A percentile compares a stretch with the other conserved stretches of the same genome.
These are phyloP conservation scores for Umbellularia californica DNA, from an alignment of 164 flowering plant species.

Conservation along the genomic window DNA sequence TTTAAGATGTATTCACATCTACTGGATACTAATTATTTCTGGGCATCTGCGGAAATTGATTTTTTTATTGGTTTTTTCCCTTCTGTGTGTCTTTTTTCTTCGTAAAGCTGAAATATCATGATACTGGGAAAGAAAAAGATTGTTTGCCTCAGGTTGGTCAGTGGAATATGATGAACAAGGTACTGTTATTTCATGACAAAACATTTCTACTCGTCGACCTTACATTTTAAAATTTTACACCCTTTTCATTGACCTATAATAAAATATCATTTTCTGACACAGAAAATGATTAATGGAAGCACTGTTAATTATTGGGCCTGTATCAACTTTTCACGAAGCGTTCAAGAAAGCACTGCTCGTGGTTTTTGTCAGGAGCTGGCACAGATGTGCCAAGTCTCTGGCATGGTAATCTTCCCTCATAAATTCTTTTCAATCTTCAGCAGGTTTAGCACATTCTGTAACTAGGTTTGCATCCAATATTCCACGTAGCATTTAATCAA, in stretches of 20 bases:
- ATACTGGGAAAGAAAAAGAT: slow-evolving; percentile 56
- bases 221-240: neutral
- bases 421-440: neutral
- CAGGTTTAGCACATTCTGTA: neutral
- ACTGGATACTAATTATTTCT: neutral
- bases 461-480: neutral
- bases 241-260: neutral
- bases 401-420: slow-evolving; percentile 44
- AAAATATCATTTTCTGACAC: neutral
- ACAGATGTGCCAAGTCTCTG: slow-evolving; percentile 58
- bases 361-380: slow-evolving; percentile 56
- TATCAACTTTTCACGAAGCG: slow-evolving; percentile 54
- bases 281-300: slow-evolving; percentile 71
- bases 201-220: neutral
- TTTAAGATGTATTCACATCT: neutral
- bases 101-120: slow-evolving; percentile 57
- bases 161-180: slow-evolving; percentile 83
- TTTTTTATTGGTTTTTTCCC: neutral
- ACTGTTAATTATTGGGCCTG: slow-evolving; percentile 58
- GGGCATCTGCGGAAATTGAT: neutral
- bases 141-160: slow-evolving; percentile 63
- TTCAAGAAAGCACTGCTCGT: slow-evolving; percentile 48
- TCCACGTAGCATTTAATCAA: neutral
- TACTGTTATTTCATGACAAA: slow-evolving; percentile 8
- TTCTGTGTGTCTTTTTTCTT: neutral